phyloP scores from a whole-genome alignment of 768 basidiomycete species.

The Boletus edulis region DNA sequence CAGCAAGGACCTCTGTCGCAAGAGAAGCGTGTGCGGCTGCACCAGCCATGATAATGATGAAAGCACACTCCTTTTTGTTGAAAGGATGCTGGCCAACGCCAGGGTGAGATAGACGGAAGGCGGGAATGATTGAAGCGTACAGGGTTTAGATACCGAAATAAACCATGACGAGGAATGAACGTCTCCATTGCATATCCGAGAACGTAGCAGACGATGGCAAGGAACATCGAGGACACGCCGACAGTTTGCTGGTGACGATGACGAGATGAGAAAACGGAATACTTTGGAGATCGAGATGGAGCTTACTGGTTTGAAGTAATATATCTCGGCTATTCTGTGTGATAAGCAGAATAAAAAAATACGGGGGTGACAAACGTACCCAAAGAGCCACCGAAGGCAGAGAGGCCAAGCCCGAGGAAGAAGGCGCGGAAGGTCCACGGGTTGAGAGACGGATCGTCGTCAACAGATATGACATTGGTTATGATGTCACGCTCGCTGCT shows the following conservation, averaged over 20 bases:
- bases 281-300: too few species aligned
- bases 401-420: too few species aligned
- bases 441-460: too few species aligned
- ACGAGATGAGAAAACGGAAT: background rate
- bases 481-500: too few species aligned
- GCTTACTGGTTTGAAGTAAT: too few species aligned
- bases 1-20: slow-evolving; percentile 52
- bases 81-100: slow-evolving; percentile 44
- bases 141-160: slow-evolving; percentile 52
- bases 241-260: slow-evolving; percentile 43
- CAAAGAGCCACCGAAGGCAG: too few species aligned
- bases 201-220: slow-evolving; percentile 49
- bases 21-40: slow-evolving; percentile 54
- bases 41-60: slow-evolving; percentile 56
- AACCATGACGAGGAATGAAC: slow-evolving; percentile 43
- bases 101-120: background rate
- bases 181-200: slow-evolving; percentile 47
- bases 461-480: too few species aligned
- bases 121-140: slow-evolving; percentile 9
- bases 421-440: too few species aligned
- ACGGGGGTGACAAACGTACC: too few species aligned
- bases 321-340: too few species aligned
- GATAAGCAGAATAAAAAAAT: too few species aligned
- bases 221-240: slow-evolving; percentile 50
- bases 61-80: slow-evolving; percentile 59